A percentile compares a stretch with the other conserved stretches of the same genome.
Conservation (phyloP, 2,329 filamentous ascomycete genomes). For the Bipolaris gigantea region DNA sequence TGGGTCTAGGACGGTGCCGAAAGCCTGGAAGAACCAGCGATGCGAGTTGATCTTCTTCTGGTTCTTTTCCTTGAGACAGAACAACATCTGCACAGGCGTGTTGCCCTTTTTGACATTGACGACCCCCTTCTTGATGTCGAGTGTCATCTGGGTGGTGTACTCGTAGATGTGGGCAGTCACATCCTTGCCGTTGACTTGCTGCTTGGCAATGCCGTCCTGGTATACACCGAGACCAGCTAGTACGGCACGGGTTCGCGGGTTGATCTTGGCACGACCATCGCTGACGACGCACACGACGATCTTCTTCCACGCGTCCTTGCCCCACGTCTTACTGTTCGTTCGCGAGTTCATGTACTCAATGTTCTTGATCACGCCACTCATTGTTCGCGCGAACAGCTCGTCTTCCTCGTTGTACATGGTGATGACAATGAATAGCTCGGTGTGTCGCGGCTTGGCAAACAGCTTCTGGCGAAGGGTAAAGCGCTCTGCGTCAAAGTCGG, state of each 20-base stretch:
- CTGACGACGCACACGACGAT: slow-evolving; percentile 98
- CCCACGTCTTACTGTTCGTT: slow-evolving; percentile 94
- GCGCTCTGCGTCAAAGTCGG: slow-evolving; percentile 82
- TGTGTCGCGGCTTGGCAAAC: slow-evolving; percentile 89
- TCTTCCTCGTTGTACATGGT: slow-evolving; percentile 99
- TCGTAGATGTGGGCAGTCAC: slow-evolving; percentile 97
- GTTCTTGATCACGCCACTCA: slow-evolving; percentile 98
- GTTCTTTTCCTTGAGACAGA: slow-evolving; percentile 99
- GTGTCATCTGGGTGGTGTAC: slow-evolving; percentile 82
- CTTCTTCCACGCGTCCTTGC: slow-evolving; percentile 98
- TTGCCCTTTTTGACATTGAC: slow-evolving; percentile 80
- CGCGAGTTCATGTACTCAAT: slow-evolving; percentile 97
- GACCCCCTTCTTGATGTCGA: slow-evolving; percentile 87
- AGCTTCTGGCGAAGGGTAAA: slow-evolving; percentile 90
- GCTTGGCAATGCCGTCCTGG: slow-evolving; percentile 97
- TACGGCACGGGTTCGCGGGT: slow-evolving; percentile 83
- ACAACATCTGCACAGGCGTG: slow-evolving; percentile 93
- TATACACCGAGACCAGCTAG: slow-evolving; percentile 94
- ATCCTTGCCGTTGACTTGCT: slow-evolving; percentile 94
- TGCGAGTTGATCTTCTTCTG: slow-evolving; percentile 99
- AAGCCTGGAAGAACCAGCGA: slow-evolving; percentile 98
- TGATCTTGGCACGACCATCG: slow-evolving; percentile 96
- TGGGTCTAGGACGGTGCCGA: slow-evolving; percentile 86
- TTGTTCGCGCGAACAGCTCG: slow-evolving; percentile 88
- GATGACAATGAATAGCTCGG: slow-evolving; percentile 92